Conservation (phyloP, 106 monocot genomes). For the Dioscorea zingiberensis region DNA sequence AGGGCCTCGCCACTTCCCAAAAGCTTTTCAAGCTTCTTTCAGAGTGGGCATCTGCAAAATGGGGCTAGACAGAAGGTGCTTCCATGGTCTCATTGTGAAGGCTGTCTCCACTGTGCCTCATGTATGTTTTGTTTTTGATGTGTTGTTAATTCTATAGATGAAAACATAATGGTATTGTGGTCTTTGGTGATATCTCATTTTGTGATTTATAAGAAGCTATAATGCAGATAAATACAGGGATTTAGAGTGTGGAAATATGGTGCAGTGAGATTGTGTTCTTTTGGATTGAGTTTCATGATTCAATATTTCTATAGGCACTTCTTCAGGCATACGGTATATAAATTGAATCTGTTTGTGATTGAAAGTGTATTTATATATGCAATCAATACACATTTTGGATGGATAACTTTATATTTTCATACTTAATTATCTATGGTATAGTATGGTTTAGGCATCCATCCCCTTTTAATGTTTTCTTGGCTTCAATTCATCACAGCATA, state of each 20-base stretch:
- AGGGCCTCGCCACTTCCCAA: conserved; percentile 31
- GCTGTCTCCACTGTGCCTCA: conserved; percentile 56
- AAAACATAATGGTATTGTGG: neutral
- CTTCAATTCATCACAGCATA: conserved; percentile 37
- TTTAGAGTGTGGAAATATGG: neutral
- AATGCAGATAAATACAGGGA: neutral
- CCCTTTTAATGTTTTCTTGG: neutral
- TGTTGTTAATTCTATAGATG: neutral
- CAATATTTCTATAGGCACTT: neutral
- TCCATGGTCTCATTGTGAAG: conserved; percentile 37
- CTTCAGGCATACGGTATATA: neutral
- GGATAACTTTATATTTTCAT: no score
- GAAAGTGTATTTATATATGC: no score
- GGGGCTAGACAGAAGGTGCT: conserved; percentile 16
- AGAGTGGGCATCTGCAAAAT: neutral
- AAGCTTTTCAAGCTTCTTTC: neutral
- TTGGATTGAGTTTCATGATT: no score
- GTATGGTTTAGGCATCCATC: neutral
- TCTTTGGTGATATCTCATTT: neutral
- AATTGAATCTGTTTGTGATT: no score
- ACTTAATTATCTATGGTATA: neutral
- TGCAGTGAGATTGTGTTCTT: neutral
- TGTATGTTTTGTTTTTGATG: neutral
- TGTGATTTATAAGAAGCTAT: neutral
- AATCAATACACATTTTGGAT: no score